Conservation (phyloP, 257 asterid species). For the Solanum pinnatisectum region DNA sequence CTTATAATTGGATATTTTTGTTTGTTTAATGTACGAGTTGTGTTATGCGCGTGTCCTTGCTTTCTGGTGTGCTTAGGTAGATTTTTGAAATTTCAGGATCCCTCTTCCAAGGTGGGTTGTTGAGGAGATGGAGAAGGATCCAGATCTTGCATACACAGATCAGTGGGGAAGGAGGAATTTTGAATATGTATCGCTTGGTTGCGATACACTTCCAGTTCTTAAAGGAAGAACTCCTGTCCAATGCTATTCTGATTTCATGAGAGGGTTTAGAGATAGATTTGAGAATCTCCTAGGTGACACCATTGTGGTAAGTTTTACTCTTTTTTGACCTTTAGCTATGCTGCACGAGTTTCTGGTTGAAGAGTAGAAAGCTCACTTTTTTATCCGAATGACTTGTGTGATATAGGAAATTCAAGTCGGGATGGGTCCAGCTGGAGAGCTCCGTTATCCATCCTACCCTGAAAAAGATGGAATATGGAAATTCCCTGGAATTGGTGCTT, state of each 20-base stretch:
- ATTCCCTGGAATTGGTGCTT: slow-evolving; percentile 94
- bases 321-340: not conserved
- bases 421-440: slow-evolving; percentile 99
- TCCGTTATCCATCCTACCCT: slow-evolving; percentile 87
- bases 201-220: slow-evolving; percentile 78
- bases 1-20: not conserved
- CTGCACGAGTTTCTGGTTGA: not conserved
- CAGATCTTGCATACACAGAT: slow-evolving; percentile 90
- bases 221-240: slow-evolving; percentile 88
- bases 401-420: slow-evolving; percentile 94
- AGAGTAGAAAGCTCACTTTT: not conserved
- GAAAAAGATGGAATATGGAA: slow-evolving; percentile 80
- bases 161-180: slow-evolving; percentile 93
- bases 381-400: not conserved
- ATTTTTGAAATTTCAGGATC: slow-evolving; percentile 38
- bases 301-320: slow-evolving; percentile 39
- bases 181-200: slow-evolving; percentile 86
- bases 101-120: slow-evolving; percentile 87
- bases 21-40: fast-evolving
- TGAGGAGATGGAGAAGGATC: slow-evolving; percentile 81
- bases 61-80: not conserved
- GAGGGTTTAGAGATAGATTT: slow-evolving; percentile 67
- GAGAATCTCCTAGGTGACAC: slow-evolving; percentile 69
- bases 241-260: slow-evolving; percentile 88
- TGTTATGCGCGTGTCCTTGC: not conserved